phyloP scores from a whole-genome alignment of 192 early-diverging fungal genomes.

The Backusella westeae region DNA sequence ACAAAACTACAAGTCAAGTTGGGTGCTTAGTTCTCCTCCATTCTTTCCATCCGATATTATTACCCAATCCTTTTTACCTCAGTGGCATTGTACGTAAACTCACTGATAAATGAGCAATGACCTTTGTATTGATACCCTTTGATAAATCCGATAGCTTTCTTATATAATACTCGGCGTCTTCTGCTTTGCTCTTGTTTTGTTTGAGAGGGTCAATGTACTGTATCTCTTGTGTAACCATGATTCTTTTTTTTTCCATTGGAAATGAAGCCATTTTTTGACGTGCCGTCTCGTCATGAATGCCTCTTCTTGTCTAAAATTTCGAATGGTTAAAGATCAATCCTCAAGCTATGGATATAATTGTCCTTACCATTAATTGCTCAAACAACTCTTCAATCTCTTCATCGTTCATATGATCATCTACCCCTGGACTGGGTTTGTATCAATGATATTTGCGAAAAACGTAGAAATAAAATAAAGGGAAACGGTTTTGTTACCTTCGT shows the following conservation, averaged over 20 bases:
- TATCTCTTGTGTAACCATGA: conserved; percentile 49
- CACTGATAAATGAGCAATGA: conserved; percentile 45
- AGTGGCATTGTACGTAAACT: conserved; percentile 50
- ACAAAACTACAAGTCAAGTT: conserved; percentile 55
- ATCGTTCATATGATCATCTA: conserved; percentile 27
- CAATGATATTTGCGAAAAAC: neutral
- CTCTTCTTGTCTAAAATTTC: conserved; percentile 40
- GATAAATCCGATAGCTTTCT: conserved; percentile 30
- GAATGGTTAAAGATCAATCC: neutral
- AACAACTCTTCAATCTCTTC: conserved; percentile 50
- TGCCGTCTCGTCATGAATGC: conserved; percentile 44
- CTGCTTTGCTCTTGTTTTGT: conserved; percentile 23
- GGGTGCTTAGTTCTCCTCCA: neutral
- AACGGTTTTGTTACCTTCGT: neutral
- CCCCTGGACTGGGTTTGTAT: conserved; percentile 7
- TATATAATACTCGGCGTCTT: conserved; percentile 51
- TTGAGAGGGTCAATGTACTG: conserved; percentile 17
- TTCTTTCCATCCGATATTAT: neutral
- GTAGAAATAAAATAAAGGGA: neutral
- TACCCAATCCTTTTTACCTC: conserved; percentile 32
- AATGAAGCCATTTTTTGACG: conserved; percentile 44
- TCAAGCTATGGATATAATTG: neutral
- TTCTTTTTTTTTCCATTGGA: conserved; percentile 52
- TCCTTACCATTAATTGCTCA: conserved; percentile 46
- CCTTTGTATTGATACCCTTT: conserved; percentile 23